Evolutionary conservation across 2,329 filamentous ascomycete genomes (phyloP), one percentile per base, ranked within the genome.

Genomic region (Neoascochyta sp.): DNA sequence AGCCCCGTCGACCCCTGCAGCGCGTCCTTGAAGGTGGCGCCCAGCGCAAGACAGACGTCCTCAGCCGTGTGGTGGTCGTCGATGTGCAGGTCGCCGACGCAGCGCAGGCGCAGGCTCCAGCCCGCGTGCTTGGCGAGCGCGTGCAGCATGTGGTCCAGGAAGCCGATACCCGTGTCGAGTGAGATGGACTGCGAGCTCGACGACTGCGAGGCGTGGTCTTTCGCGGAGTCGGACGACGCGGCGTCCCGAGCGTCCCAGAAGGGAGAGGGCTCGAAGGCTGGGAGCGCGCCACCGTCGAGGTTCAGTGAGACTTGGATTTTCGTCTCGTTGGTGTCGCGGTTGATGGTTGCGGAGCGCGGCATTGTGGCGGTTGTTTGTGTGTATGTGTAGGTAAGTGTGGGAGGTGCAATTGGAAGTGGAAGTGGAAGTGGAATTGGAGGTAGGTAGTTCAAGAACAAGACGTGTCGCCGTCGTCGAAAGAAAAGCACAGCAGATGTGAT

Each of bases 41-140:
- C 92, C 13, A 98, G 79, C 9, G 90, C 87, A 46, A 98, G 83
- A 68, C 86, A 95, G 37, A 86, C 83, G 62, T 98, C 92, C 72
- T 98, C 92, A 43, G 89, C 84, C 7, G 90, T 95, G 76, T 98
- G 92, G 70, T 98, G 92, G 74, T 96, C 92, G 69, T 98, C 92
- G 63, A 98, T 95, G 71, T 94, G 85, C 30, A 96, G 69, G 67
- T 98, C 92, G 32, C 92, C 92, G 62, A 83, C 77, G 65, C 87
- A 93, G 44, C 79, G 73, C 34, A 98, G 71, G 17, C 80, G 80
- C 50, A 98, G 67, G 69, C 84, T 92, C 92, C 90, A 96, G 42
- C 92, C 90, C 5, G 85, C 81, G 67, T 98, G 92, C 68, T 98
- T 96, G 28, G 92, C 86, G 32, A 96, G 75, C 5, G 92, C 92